Base-by-base conservation (phyloP, 306 rosid genomes). In the Cajanus cajan region DNA sequence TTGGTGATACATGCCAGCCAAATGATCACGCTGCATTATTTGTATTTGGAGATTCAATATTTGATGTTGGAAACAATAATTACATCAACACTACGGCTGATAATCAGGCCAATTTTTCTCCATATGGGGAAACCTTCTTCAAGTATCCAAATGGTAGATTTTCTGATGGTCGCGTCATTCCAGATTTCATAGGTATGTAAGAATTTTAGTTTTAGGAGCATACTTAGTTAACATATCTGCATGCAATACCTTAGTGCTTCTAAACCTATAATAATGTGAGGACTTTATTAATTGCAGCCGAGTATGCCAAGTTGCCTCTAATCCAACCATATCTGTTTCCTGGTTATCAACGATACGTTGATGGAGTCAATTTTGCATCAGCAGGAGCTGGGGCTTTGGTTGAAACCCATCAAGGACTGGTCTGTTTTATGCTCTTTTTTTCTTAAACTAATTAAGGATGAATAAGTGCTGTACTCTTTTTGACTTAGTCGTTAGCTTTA, bases 301-400 rank as follows among this genome's bases (percentile, higher is more conserved):
- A 89, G 72, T 90, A 77, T 81, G 92, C 88, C 22, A 55, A 79
- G 24, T 45, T 89, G 67, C 90, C 89, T 4, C 33, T 84, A 21
- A 78, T 88, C 21, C 87, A 77, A 28, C 79, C 92, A 5, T 88
- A 86, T 68, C 12, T 90, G 15, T 74, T 86, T 66, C 91, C 88
- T 4, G 82, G 84, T 50, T 14, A 54, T 65, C 59, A 69, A 18
- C 25, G 2, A 2, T 89, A 83, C 43, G 45, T 67, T 0, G 31
- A 78, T 55, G 97, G 97, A 5, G 82, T 79, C 34, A 91, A 91
- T 82, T 88, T 91, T 78, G 94, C 97, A 22, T 89, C 94, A 34
- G 88, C 55, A 11, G 94, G 92, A 41, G 92, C 89, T 55, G 97
- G 97, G 44, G 91, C 90, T 78, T 81, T 91, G 3, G 74, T 58